Base-by-base conservation (phyloP, 345 rosid genomes). In the Euphorbia pulcherrima region DNA sequence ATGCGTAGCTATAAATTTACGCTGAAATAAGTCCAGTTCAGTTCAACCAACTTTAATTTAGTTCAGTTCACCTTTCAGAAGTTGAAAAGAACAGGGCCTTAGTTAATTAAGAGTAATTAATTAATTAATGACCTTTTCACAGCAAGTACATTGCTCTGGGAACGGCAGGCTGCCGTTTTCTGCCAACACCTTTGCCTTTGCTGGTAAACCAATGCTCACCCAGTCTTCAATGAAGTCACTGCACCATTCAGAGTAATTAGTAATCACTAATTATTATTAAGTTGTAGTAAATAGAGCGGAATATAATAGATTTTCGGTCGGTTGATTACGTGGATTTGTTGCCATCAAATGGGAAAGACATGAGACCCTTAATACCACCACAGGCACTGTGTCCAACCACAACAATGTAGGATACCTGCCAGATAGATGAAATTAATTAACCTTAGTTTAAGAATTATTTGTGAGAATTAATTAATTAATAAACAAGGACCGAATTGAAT, bases 211-310 rank as follows among this genome's bases (percentile, higher is more conserved):
- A 60, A 89, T 75, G 71, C 87, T 87, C 29, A 90, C 98, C 98
- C 98, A 93, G 28, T 93, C 97, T 80, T 93, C 97, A 10, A 93
- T 93, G 84, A 93, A 93, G 63, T 93, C 97, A 64, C 98, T 93
- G 87, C 76, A 74, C 16, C 10, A 65, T 33, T n/a, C n/a, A n/a
- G n/a, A n/a, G n/a, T n/a, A n/a, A n/a, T n/a, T n/a, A n/a, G n/a
- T 33, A 33, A 7, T 33, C 37, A 33, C 37, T 33, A 33, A 33
- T 33, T 33, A 33, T 3, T 33, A 33, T 33, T 33, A 33, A 33
- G 37, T 33, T 33, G 7, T 33, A 2, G 3, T 33, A 33, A 33
- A 7, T 33, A 33, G 7, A 33, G 4, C 37, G 7, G 7, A n/a
- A n/a, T n/a, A n/a, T n/a, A n/a, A n/a, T n/a, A n/a, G n/a, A n/a